Percentiles rank a stretch among this genome's conserved stretches.
phyloP scores from a whole-genome alignment of 2,329 filamentous ascomycete species.

The Aspergillus floridensis region DNA sequence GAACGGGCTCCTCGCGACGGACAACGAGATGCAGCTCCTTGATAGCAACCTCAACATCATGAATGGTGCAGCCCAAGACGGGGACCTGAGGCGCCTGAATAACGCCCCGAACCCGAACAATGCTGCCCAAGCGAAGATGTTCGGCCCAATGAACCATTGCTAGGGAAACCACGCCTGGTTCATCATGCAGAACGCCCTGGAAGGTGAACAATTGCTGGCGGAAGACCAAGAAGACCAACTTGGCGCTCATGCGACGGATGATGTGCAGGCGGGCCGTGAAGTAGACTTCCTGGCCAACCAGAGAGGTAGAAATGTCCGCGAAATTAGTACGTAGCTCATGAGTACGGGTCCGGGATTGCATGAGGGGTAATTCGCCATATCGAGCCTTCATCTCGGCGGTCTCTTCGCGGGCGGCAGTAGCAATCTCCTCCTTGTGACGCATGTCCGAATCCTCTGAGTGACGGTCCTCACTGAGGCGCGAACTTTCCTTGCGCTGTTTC shows the following conservation, averaged over 20 bases:
- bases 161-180: constrained; percentile 61
- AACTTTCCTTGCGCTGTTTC: constrained; percentile 40
- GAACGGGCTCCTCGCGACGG: constrained; percentile 59
- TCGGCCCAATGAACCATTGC: constrained; percentile 86
- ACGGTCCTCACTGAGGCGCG: constrained; percentile 45
- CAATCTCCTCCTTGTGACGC: constrained; percentile 42
- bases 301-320: constrained; percentile 50
- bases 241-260: constrained; percentile 75
- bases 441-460: constrained; percentile 40
- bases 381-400: constrained; percentile 58
- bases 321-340: constrained; percentile 50
- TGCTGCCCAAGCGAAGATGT: constrained; percentile 72
- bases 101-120: constrained; percentile 72
- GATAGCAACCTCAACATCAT: constrained; percentile 73
- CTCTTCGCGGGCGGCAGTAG: constrained; percentile 52
- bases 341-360: constrained; percentile 55
- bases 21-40: constrained; percentile 63
- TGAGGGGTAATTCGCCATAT: constrained; percentile 58
- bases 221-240: constrained; percentile 80
- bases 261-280: constrained; percentile 76
- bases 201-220: constrained; percentile 80
- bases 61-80: constrained; percentile 71
- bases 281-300: constrained; percentile 58
- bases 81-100: constrained; percentile 71
- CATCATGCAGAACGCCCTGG: constrained; percentile 72